Evolutionary conservation across 495 filamentous ascomycete genomes (phyloP), one percentile per base, ranked within the genome.

Genomic region (Xylaria intraflava): DNA sequence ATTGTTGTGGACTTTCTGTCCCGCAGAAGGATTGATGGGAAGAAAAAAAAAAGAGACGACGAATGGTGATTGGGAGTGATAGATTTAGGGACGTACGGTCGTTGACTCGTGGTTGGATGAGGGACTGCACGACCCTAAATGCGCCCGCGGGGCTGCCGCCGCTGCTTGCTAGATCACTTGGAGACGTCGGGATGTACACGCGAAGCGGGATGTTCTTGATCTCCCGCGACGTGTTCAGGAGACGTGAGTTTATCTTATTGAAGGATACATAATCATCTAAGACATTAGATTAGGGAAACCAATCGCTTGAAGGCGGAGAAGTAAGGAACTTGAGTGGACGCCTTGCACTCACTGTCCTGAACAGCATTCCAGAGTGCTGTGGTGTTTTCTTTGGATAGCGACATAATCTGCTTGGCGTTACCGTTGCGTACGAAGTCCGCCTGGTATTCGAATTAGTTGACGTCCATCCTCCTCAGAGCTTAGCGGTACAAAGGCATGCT

Each of bases 351-450:
- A 93, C 89, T 86, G 58, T 87, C 81, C 66, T 85, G 77, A 11
- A 98, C 86, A 4, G 89, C 79, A 51, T 83, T 81, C 94, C 94
- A 97, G 31, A 99, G 76, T 26, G 82, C 77, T 1, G 86, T 90
- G 1, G 89, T 94, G 62, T 97, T 83, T 27, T 90, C 86, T 67
- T 90, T 91, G 24, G 86, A 89, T 50, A 97, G 71, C 31, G 82
- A 86, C 94, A 97, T 97, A 53, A 97, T 91, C 30, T 83, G 85
- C 65, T 91, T 90, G 2, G 90, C 92, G 11, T 84, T 95, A 17
- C 93, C 90, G 54, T 95, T 90, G 30, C 93, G 82, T 29, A 96
- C 73, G 61, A 90, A 95, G 64, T 96, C 92, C 17, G 93, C 94
- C 77, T 86, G 49, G 14, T 12, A 44, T 17, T 26, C 8, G 50